Conservation (phyloP, 257 asterid species). For the Haberlea rhodopensis region DNA sequence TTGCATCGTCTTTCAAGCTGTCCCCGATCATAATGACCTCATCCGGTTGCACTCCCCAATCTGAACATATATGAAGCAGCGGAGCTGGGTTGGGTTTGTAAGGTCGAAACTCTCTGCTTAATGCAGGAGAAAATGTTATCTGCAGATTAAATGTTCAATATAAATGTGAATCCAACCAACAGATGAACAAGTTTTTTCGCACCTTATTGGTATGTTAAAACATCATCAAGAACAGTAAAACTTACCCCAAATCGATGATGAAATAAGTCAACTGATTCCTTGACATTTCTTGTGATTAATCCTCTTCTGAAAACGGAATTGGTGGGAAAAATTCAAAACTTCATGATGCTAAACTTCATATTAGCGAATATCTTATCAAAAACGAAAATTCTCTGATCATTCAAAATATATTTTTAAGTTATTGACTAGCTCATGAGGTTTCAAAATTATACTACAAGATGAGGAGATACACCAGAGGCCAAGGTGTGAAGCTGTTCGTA, state of each 20-base stretch:
- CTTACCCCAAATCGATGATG: slow-evolving; percentile 91
- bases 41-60: slow-evolving; percentile 65
- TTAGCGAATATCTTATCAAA: background rate
- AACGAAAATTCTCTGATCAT: too few relatives aligned
- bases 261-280: slow-evolving; percentile 79
- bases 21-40: slow-evolving; percentile 98
- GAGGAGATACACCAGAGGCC: background rate
- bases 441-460: background rate
- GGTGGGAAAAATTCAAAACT: background rate
- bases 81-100: slow-evolving; percentile 96
- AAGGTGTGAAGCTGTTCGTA: too few relatives aligned
- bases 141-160: slow-evolving; percentile 28
- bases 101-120: slow-evolving; percentile 88
- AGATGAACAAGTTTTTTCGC: slow-evolving; percentile 7
- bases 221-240: background rate
- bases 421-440: background rate
- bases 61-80: slow-evolving; percentile 70
- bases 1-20: slow-evolving; percentile 90
- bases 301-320: slow-evolving; percentile 69
- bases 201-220: background rate
- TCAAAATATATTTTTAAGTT: background rate
- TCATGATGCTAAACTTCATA: slow-evolving; percentile 1
- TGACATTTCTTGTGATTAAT: slow-evolving; percentile 84
- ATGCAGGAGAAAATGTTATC: slow-evolving; percentile 85
- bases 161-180: background rate